A percentile compares a stretch with the other conserved stretches of the same genome.
These are phyloP conservation scores for Ustilago sp. DNA, from an alignment of 1,284 basidiomycete species.

Conservation along the genomic window DNA sequence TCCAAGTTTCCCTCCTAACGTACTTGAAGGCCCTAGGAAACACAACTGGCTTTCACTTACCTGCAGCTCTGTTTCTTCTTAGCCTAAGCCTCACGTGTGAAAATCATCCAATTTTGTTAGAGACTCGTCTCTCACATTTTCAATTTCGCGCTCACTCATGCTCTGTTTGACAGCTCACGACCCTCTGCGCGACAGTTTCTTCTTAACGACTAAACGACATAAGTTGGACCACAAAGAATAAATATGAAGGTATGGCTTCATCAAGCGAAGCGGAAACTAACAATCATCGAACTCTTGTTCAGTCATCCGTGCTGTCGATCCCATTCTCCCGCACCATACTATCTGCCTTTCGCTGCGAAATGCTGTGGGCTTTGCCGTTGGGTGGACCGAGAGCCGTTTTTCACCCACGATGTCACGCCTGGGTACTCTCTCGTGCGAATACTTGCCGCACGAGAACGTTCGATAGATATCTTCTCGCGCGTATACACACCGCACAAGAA, in stretches of 20 bases:
- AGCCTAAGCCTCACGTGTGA: conserved; percentile 15
- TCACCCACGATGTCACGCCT: neutral
- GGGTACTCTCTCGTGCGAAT: too few relatives aligned
- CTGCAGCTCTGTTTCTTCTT: conserved; percentile 11
- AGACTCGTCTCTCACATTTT: neutral
- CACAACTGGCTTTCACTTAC: neutral
- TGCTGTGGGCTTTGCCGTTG: neutral
- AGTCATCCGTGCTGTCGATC: neutral
- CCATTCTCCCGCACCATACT: neutral
- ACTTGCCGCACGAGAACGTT: too few relatives aligned
- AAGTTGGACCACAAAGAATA: neutral
- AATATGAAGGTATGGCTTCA: neutral
- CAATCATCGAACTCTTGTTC: conserved; percentile 5
- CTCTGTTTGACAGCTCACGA: neutral
- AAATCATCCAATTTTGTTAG: conserved; percentile 3
- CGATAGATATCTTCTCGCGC: too few relatives aligned
- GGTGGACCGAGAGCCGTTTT: neutral
- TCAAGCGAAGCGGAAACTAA: neutral
- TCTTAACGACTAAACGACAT: neutral
- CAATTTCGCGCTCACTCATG: neutral
- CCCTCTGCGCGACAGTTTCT: neutral
- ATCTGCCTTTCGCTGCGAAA: neutral
- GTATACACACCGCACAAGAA: too few relatives aligned
- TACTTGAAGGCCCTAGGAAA: too few relatives aligned
- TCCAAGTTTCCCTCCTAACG: too few relatives aligned